Evolutionary conservation across 768 basidiomycete species (phyloP), one percentile per base, ranked within the genome.

Genomic region (Kondoa subrosea): DNA sequence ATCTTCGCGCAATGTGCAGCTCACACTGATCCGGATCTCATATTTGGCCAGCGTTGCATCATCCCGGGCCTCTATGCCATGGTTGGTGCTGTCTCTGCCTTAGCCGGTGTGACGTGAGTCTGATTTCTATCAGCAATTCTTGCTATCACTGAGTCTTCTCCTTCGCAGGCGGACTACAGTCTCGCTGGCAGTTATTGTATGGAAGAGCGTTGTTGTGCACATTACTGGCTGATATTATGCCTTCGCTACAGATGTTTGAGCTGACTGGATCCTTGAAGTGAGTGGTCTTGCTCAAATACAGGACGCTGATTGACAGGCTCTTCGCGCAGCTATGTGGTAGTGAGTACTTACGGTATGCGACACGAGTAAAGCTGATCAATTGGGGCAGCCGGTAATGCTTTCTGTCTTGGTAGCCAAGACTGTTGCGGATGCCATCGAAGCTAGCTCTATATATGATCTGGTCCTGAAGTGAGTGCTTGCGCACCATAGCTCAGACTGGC

Each of bases 51-150:
- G 61, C 68, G 69, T 0, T 93, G 91, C n/a, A n/a, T n/a, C n/a
- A n/a, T n/a, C n/a, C n/a, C n/a, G n/a, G n/a, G n/a, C n/a, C n/a
- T 75, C 34, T 76, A 72, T 67, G 74, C 74, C 8, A 76, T 77
- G 72, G 73, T 81, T 25, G 95, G 95, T 33, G 95, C 95, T 0
- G 93, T 91, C 1, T 91, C 91, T 0, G 81, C 91, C 0, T 80
- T 99, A 59, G 91, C 91, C 31, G 93, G 95, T n/a, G 92, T 96
- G 17, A 96, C 93, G 65, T n/a, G n/a, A n/a, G n/a, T n/a, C n/a
- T n/a, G n/a, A n/a, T n/a, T n/a, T n/a, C n/a, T n/a, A n/a, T n/a
- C n/a, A n/a, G n/a, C n/a, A n/a, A n/a, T n/a, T n/a, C n/a, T n/a
- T n/a, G n/a, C n/a, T n/a, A n/a, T n/a, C n/a, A n/a, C n/a, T n/a